These are phyloP conservation scores for Phytophthora macrochlamydospora DNA, from an alignment of 352 stramenopile genomes.

Conservation along the genomic window DNA sequence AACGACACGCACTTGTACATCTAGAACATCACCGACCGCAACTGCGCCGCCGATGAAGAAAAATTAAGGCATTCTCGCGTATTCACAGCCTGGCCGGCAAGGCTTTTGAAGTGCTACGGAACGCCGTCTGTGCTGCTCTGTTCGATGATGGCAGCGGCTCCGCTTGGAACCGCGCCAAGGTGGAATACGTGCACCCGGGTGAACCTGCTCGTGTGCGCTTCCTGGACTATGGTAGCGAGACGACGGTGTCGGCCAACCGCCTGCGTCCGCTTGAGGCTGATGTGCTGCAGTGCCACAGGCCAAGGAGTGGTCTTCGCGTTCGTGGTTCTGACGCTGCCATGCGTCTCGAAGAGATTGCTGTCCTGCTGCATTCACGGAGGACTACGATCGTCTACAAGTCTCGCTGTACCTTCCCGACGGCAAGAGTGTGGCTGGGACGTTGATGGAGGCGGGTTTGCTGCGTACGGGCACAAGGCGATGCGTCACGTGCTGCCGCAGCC, in stretches of 20 bases:
- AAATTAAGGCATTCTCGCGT: constrained; percentile 94
- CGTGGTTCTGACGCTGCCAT: constrained; percentile 92
- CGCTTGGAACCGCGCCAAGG: constrained; percentile 94
- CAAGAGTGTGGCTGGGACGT: constrained; percentile 88
- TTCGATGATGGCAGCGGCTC: constrained; percentile 95
- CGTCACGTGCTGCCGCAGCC: constrained; percentile 59
- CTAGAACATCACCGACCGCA: constrained; percentile 89
- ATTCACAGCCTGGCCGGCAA: constrained; percentile 89
- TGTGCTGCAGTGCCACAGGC: constrained; percentile 88
- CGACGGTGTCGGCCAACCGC: constrained; percentile 79
- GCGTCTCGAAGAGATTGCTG: constrained; percentile 88
- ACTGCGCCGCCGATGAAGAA: constrained; percentile 89
- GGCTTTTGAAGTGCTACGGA: constrained; percentile 90
- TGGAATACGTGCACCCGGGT: constrained; percentile 79
- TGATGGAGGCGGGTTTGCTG: constrained; percentile 90
- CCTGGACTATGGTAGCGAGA: constrained; percentile 96
- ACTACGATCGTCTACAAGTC: constrained; percentile 66
- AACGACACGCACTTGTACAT: constrained; percentile 95
- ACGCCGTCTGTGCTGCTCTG: constrained; percentile 92
- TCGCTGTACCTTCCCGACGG: constrained; percentile 80
- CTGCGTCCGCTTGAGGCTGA: constrained; percentile 92
- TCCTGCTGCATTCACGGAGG: constrained; percentile 79
- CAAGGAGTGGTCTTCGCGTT: constrained; percentile 88
- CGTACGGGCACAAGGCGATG: constrained; percentile 86
- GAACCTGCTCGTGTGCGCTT: constrained; percentile 87